These are phyloP conservation scores for Diplotaxis tenuifolia DNA, from an alignment of 345 rosid species.

Conservation along the genomic window DNA sequence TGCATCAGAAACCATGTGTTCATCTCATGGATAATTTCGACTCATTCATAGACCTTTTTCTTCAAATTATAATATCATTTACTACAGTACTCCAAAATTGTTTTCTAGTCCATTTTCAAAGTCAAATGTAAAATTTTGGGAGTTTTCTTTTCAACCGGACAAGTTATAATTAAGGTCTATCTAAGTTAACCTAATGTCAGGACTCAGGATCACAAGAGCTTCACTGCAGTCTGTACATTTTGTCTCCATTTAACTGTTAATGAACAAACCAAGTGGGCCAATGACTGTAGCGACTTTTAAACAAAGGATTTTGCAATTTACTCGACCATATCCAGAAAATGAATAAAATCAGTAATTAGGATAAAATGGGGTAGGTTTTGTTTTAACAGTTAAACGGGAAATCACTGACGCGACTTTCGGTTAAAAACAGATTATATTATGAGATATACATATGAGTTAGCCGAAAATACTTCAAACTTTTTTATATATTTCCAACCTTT, in stretches of 20 bases:
- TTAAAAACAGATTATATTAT: not conserved
- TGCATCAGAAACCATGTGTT: conserved; percentile 19
- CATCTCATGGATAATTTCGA: conserved; percentile 14
- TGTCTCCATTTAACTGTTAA: conserved; percentile 26
- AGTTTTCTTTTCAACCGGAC: not conserved
- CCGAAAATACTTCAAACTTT: not conserved
- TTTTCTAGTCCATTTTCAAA: not conserved
- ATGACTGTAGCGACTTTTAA: conserved; percentile 16
- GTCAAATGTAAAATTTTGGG: not conserved
- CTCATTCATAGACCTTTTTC: not conserved
- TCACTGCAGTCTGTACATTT: conserved; percentile 15
- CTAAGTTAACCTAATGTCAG: conserved; percentile 25
- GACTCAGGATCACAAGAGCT: conserved; percentile 14
- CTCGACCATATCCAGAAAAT: not conserved
- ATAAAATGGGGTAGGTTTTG: conserved; percentile 17
- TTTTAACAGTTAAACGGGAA: conserved; percentile 6
- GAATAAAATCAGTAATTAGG: not conserved
- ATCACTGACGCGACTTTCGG: conserved; percentile 29
- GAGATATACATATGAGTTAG: not conserved
- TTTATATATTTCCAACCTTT: not conserved
- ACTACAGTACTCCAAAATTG: not conserved
- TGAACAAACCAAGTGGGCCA: conserved; percentile 18
- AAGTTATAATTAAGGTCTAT: conserved; percentile 14
- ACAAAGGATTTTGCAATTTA: not conserved
- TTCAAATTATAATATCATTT: conserved; percentile 11